phyloP scores from a whole-genome alignment of 2,329 filamentous ascomycete species.

The Chrysosphaeria jannelii region DNA sequence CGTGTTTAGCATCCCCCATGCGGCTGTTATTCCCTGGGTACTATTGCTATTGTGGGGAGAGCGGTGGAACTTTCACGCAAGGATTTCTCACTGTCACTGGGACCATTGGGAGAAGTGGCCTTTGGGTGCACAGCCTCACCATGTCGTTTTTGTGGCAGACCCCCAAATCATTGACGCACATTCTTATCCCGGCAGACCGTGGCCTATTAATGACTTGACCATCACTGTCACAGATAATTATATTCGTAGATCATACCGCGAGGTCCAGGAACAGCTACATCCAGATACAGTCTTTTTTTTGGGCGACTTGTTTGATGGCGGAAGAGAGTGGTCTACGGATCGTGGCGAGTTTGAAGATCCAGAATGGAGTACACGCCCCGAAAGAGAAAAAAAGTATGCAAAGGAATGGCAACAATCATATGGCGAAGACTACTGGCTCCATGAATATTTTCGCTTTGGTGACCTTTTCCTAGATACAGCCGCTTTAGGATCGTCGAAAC shows the following conservation, averaged over 20 bases:
- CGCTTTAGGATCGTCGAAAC: constrained; percentile 19
- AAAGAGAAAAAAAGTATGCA: constrained; percentile 20
- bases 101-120: constrained; percentile 80
- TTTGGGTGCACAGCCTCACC: constrained; percentile 47
- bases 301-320: constrained; percentile 85
- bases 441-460: constrained; percentile 66
- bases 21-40: constrained; percentile 45
- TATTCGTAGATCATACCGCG: constrained; percentile 51
- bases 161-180: constrained; percentile 82
- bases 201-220: constrained; percentile 23
- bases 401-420: constrained; percentile 46
- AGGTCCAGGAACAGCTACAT: constrained; percentile 42
- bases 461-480: constrained; percentile 52
- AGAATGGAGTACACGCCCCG: constrained; percentile 22
- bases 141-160: constrained; percentile 59
- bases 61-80: constrained; percentile 40
- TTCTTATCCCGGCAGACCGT: constrained; percentile 62
- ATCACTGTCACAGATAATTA: constrained; percentile 58
- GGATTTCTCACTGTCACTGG: constrained; percentile 50
- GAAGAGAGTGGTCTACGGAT: constrained; percentile 68
- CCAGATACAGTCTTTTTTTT: constrained; percentile 78
- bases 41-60: constrained; percentile 63
- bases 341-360: constrained; percentile 27
- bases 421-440: constrained; percentile 55
- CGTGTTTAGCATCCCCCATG: constrained; percentile 31